Conservation (phyloP, 805 yeast genomes). For the Priceomyces fermenticarens region DNA sequence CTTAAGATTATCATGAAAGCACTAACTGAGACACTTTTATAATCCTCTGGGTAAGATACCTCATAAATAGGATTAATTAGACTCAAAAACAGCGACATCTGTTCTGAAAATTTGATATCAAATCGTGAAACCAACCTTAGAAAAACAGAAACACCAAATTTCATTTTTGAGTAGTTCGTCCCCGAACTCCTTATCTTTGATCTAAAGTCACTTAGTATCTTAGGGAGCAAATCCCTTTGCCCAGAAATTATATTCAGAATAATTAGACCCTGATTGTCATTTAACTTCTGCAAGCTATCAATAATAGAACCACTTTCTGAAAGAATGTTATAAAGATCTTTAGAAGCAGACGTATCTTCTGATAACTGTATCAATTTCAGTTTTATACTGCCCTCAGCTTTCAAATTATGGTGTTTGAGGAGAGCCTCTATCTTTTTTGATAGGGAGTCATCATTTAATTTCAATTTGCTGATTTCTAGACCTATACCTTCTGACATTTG, state of each 20-base stretch:
- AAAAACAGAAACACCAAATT: slow-evolving; percentile 15
- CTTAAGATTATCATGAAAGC: slow-evolving; percentile 21
- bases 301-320: background rate
- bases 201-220: background rate
- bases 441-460: too few species aligned
- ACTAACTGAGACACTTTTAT: slow-evolving; percentile 12
- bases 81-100: slow-evolving; percentile 17
- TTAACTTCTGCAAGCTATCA: slow-evolving; percentile 1
- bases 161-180: slow-evolving; percentile 1
- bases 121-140: slow-evolving; percentile 18
- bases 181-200: background rate
- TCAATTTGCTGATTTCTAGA: background rate
- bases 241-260: background rate
- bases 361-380: too few species aligned
- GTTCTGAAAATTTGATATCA: slow-evolving; percentile 14
- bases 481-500: background rate
- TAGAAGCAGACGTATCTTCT: too few species aligned
- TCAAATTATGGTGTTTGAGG: too few species aligned
- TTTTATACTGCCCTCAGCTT: too few species aligned
- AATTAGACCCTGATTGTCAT: background rate
- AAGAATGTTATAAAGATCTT: background rate
- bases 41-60: slow-evolving; percentile 3
- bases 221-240: background rate
- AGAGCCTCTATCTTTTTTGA: too few species aligned
- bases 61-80: slow-evolving; percentile 12